A percentile compares a stretch with the other conserved stretches of the same genome.
phyloP scores from a whole-genome alignment of 176 grass and related monocot genomes.

The Oryza longistaminata region DNA sequence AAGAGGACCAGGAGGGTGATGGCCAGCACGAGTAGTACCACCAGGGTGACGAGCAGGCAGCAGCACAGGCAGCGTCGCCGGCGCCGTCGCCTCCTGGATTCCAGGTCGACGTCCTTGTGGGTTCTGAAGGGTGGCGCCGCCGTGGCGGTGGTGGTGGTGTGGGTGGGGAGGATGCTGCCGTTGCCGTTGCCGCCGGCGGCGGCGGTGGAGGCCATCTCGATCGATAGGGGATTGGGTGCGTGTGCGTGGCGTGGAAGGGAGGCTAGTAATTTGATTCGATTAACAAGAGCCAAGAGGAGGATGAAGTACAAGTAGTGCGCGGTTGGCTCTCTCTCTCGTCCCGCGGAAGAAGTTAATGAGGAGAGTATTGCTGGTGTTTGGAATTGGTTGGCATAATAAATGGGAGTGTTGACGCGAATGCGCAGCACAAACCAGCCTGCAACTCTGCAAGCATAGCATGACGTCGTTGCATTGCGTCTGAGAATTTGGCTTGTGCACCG shows the following conservation, averaged over 20 bases:
- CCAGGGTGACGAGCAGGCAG: constrained; percentile 33
- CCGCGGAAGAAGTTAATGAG: neutral
- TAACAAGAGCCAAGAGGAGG: too few relatives aligned
- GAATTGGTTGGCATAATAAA: neutral
- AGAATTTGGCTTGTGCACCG: neutral
- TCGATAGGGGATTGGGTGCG: neutral
- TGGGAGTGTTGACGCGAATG: too few relatives aligned
- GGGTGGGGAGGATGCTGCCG: neutral
- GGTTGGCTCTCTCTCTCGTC: too few relatives aligned
- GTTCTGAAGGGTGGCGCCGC: neutral
- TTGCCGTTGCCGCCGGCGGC: neutral
- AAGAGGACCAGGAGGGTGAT: constrained; percentile 50
- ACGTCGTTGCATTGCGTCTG: neutral
- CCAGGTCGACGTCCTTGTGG: neutral
- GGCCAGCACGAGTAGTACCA: constrained; percentile 43
- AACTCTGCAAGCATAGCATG: too few relatives aligned
- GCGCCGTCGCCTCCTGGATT: neutral
- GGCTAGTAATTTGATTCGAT: neutral
- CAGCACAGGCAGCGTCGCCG: neutral
- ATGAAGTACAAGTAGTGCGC: neutral
- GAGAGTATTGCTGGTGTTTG: neutral
- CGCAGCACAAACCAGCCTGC: too few relatives aligned
- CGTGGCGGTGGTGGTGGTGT: too few relatives aligned
- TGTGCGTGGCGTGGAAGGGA: neutral
- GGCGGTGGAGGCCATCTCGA: constrained; percentile 26